A percentile compares a stretch with the other conserved stretches of the same genome.
Conservation (phyloP, 805 yeast genomes). For the Candida multigemmis region DNA sequence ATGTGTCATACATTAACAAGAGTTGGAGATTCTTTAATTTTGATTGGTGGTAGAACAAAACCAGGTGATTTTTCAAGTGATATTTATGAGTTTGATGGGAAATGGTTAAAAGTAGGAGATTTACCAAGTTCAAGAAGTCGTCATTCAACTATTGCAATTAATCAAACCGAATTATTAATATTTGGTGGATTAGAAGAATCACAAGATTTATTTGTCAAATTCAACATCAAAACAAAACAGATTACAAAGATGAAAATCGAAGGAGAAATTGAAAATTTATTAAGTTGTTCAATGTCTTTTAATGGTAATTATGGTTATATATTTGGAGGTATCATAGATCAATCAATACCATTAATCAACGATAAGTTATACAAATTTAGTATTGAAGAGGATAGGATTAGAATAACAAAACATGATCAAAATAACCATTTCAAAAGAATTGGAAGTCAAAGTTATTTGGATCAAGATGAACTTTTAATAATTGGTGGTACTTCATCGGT, state of each 20-base stretch:
- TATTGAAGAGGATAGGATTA: slow-evolving; percentile 7
- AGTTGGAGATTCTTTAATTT: slow-evolving; percentile 17
- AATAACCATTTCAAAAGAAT: background rate
- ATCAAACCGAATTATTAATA: slow-evolving; percentile 26
- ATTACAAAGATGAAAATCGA: slow-evolving; percentile 4
- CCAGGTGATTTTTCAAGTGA: slow-evolving; percentile 40
- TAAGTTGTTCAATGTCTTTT: slow-evolving; percentile 27
- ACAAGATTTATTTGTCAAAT: slow-evolving; percentile 9
- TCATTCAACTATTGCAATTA: slow-evolving; percentile 32
- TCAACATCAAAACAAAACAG: slow-evolving; percentile 6
- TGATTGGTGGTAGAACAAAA: slow-evolving; percentile 61
- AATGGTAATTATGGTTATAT: slow-evolving; percentile 27
- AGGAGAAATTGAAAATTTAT: slow-evolving; percentile 14
- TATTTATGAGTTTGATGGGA: slow-evolving; percentile 12
- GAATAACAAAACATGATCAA: slow-evolving; percentile 2
- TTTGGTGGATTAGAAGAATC: slow-evolving; percentile 38
- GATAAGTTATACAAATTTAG: slow-evolving; percentile 25
- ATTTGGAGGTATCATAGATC: slow-evolving; percentile 37
- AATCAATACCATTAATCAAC: slow-evolving; percentile 19
- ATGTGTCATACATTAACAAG: slow-evolving; percentile 49
- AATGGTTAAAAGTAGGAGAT: slow-evolving; percentile 32
- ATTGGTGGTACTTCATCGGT: slow-evolving; percentile 53
- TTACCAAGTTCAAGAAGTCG: slow-evolving; percentile 42
- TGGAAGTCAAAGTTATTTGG: background rate
- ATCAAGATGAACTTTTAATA: too few species aligned